Evolutionary conservation across 1,139 yeast species (phyloP).

Genomic region (Diutina rugosa): DNA sequence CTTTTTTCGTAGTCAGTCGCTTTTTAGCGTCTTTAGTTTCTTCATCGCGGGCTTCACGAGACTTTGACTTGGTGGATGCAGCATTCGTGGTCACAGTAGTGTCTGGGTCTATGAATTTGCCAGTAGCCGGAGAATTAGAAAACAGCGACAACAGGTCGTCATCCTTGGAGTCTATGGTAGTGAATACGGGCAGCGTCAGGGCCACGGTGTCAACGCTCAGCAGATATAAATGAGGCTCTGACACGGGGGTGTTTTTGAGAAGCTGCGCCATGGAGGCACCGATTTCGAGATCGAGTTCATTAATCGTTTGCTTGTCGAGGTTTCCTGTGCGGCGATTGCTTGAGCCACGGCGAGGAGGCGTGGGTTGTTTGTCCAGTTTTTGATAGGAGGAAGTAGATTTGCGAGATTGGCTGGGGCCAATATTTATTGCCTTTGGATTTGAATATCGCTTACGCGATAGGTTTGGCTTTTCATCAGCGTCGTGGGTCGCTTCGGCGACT

Average conservation of each 20-base stretch:
- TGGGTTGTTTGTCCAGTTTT: background rate
- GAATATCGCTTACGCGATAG: slow-evolving; percentile 2
- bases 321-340: background rate
- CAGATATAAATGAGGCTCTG: background rate
- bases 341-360: background rate
- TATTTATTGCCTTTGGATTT: slow-evolving; percentile 1
- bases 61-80: background rate
- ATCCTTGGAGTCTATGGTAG: background rate
- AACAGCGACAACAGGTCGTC: slow-evolving; percentile 1
- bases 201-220: background rate
- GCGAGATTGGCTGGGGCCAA: background rate
- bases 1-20: background rate
- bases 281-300: slow-evolving; percentile 27
- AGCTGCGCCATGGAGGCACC: slow-evolving; percentile 34
- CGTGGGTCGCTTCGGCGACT: background rate
- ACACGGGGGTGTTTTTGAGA: slow-evolving; percentile 11
- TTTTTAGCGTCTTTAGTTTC: background rate
- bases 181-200: slow-evolving; percentile 2
- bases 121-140: background rate
- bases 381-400: background rate
- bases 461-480: background rate
- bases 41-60: background rate
- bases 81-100: background rate
- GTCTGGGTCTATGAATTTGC: background rate
- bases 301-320: slow-evolving; percentile 3